phyloP scores from a whole-genome alignment of 306 rosid species.

The Dalbergia oliveri region DNA sequence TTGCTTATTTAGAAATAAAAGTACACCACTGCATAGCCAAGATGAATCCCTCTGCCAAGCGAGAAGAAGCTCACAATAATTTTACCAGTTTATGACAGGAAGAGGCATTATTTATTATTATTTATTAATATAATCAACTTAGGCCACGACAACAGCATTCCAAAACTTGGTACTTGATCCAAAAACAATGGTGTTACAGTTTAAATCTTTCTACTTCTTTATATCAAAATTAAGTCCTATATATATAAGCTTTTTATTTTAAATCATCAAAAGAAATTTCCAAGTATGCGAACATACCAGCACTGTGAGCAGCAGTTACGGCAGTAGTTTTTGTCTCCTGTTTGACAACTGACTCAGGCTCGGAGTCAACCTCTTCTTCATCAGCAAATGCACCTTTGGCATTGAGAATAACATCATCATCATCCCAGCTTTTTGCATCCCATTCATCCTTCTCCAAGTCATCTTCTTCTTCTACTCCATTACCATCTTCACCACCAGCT shows the following conservation, averaged over 20 bases:
- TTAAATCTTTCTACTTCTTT: too few relatives aligned
- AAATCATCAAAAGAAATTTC: neutral
- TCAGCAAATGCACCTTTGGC: constrained; percentile 68
- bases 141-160: neutral
- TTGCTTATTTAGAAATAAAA: constrained; percentile 1
- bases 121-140: constrained; percentile 1
- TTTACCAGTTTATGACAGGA: too few relatives aligned
- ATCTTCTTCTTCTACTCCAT: constrained; percentile 66
- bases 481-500: constrained; percentile 55
- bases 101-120: neutral
- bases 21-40: neutral
- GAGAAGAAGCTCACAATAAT: neutral
- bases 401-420: constrained; percentile 63
- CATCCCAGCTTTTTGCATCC: constrained; percentile 82
- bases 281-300: constrained; percentile 45
- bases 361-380: constrained; percentile 67
- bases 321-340: constrained; percentile 54
- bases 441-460: constrained; percentile 80
- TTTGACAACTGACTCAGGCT: constrained; percentile 49
- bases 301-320: constrained; percentile 36
- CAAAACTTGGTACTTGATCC: constrained; percentile 1
- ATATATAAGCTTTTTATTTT: neutral
- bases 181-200: constrained; percentile 3
- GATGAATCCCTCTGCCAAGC: neutral
- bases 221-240: too few relatives aligned